Base-by-base conservation (phyloP, 257 asterid genomes). In the Primulina tabacum region DNA sequence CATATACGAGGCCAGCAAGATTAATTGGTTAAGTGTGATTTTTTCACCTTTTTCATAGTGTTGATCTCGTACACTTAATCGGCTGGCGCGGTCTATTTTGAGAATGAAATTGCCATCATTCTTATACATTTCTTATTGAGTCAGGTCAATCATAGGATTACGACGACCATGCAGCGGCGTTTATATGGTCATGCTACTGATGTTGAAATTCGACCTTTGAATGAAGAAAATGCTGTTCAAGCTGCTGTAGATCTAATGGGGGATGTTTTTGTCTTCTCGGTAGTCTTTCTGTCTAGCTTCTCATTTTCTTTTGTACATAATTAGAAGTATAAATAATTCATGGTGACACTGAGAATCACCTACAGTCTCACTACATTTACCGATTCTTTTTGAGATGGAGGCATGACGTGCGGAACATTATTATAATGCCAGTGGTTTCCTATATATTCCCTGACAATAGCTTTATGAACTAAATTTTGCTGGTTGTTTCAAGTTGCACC, bases 201-300 rank as follows among this genome's bases (percentile, higher is more conserved):
- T 78, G 93, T 91, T 64, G 97, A 86, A 83, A 94, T 94, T 75
- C 86, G 97, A 38, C 99, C 97, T 55, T 73, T 94, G 82, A 79
- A 94, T 73, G 97, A 89, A 84, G 97, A 94, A 84, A 94, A 87
- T 75, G 99, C 97, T 33, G 97, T 94, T 76, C 97, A 91, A 76
- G 95, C 90, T 63, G 96, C 97, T 57, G 96, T 79, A 30, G 97
- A 94, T 81, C 97, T 91, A 77, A 74, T 94, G 12, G 99, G 99
- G 68, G 97, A 94, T 75, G 0, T 80, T 43, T 94, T 94, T 77
- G 78, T 94, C 79, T 94, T 94, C 83, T 75, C 88, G 83, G 97
- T 94, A 89, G 8, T 59, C 71, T 67, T 78, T 68, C 62, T 68
- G 56, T 63, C 71, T 67, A 32, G 69, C 71, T 74, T 73, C 56